A percentile compares a stretch with the other conserved stretches of the same genome.
Evolutionary conservation across 495 filamentous ascomycete genomes (phyloP).

Genomic region (Platismatia glauca): DNA sequence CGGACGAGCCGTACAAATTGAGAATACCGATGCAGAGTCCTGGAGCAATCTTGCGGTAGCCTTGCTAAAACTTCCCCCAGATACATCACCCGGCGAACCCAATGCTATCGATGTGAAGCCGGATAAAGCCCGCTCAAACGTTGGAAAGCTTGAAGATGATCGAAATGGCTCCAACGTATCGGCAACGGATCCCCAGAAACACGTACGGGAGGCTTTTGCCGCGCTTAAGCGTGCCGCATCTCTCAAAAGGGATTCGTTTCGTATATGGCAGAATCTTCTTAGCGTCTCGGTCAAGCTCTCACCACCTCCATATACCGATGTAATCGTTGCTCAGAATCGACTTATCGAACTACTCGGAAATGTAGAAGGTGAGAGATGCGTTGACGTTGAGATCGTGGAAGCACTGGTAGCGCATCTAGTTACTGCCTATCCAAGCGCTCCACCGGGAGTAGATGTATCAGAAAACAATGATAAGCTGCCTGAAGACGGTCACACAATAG

Average conservation of each 20-base stretch:
- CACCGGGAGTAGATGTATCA: slow-evolving; percentile 4
- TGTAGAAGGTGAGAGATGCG: slow-evolving; percentile 59
- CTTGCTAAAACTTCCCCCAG: slow-evolving; percentile 42
- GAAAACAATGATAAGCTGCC: slow-evolving; percentile 14
- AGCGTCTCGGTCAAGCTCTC: slow-evolving; percentile 69
- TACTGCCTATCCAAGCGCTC: slow-evolving; percentile 31
- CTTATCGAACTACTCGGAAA: slow-evolving; percentile 66
- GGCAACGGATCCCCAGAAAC: slow-evolving; percentile 43
- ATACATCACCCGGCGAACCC: slow-evolving; percentile 23
- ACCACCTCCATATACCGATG: slow-evolving; percentile 66
- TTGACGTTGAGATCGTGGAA: slow-evolving; percentile 66
- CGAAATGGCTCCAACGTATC: slow-evolving; percentile 16
- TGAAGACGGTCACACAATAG: slow-evolving; percentile 13
- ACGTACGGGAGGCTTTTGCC: slow-evolving; percentile 62
- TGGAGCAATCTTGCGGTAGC: slow-evolving; percentile 93
- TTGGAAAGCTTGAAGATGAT: slow-evolving; percentile 26
- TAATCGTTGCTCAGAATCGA: slow-evolving; percentile 60
- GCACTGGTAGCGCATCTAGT: slow-evolving; percentile 63
- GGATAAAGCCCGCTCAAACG: slow-evolving; percentile 5
- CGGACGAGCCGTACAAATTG: slow-evolving; percentile 64
- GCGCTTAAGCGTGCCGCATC: slow-evolving; percentile 78
- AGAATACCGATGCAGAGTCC: slow-evolving; percentile 80
- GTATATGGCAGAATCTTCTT: slow-evolving; percentile 94
- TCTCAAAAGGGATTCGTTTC: slow-evolving; percentile 71
- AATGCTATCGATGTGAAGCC: slow-evolving; percentile 22